These are phyloP conservation scores for Fraxinus ornus DNA, from an alignment of 305 asterid species.

Conservation along the genomic window DNA sequence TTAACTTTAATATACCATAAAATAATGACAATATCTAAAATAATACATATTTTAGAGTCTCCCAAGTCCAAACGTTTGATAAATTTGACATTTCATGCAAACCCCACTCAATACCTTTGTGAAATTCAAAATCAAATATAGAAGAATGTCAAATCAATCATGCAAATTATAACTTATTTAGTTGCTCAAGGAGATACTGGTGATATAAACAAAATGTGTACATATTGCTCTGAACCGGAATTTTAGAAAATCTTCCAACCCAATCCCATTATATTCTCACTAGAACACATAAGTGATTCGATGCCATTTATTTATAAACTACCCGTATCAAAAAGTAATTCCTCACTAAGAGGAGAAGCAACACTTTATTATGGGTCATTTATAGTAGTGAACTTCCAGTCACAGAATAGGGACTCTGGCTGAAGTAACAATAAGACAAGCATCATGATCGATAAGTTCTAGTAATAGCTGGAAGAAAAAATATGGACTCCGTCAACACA, in stretches of 20 bases:
- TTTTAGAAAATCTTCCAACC: background rate
- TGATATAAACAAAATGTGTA: background rate
- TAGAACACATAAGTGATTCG: background rate
- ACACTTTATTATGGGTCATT: background rate
- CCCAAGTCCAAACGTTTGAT: background rate
- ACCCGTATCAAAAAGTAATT: background rate
- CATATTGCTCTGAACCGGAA: background rate
- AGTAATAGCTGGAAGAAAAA: background rate
- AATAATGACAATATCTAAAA: background rate
- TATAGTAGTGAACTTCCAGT: background rate
- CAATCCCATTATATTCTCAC: background rate
- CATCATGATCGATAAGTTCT: background rate
- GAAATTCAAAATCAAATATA: background rate
- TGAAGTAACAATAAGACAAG: background rate
- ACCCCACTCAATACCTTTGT: background rate
- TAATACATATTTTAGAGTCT: background rate
- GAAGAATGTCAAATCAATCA: background rate
- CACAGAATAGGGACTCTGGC: slow-evolving; percentile 1
- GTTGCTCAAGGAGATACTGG: background rate
- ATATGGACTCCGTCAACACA: slow-evolving; percentile 22
- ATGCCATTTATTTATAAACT: background rate
- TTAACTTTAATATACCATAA: background rate
- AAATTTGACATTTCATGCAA: background rate
- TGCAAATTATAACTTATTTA: background rate
- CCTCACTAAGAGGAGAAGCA: background rate